Base-by-base conservation (phyloP, 768 basidiomycete genomes). In the Suillus plorans region DNA sequence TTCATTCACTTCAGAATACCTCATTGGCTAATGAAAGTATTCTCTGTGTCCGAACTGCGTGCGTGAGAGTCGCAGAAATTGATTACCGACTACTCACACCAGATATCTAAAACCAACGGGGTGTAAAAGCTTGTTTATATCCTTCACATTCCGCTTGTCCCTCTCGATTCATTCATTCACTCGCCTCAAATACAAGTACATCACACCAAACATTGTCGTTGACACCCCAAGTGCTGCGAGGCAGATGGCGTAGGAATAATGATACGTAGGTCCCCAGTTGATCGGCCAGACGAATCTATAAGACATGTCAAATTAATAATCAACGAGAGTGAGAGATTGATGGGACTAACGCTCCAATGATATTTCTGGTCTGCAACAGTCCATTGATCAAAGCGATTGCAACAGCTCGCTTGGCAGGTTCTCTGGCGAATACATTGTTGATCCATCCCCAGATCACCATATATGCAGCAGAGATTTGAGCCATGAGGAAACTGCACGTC, bases 401-500 rank as follows among this genome's bases (percentile, higher is more conserved):
- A 18, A 93, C 88, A 7, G 92, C 90, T 9, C 93, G 87, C 74
- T 94, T 94, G 25, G 88, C 85, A 3, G 92, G 86, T n/a, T 92
- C 88, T n/a, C 88, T 85, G 36, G 91, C 86, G 74, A 95, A 80
- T 10, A 80, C 78, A 65, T 80, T 83, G 56, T 79, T 79, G 62
- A 84, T 77, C 84, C 81, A 82, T 13, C 80, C 75, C 69, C 60
- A 66, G 47, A 90, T 87, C 64, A 82, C 81, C 66, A 91, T 85
- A 73, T 88, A 89, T 3, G 84, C 90, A 5, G 86, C 81, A 70
- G 90, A 90, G 0, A 85, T 84, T 69, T 87, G 85, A 5, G 88
- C 86, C 85, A 90, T 87, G 39, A 92, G 75, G 75, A 92, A 91
- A 28, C 89, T 89, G 67, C 5, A 13, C 18, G 18, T 25, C 22